Evolutionary conservation across 345 rosid genomes (phyloP).

Genomic region (Laguncularia racemosa): DNA sequence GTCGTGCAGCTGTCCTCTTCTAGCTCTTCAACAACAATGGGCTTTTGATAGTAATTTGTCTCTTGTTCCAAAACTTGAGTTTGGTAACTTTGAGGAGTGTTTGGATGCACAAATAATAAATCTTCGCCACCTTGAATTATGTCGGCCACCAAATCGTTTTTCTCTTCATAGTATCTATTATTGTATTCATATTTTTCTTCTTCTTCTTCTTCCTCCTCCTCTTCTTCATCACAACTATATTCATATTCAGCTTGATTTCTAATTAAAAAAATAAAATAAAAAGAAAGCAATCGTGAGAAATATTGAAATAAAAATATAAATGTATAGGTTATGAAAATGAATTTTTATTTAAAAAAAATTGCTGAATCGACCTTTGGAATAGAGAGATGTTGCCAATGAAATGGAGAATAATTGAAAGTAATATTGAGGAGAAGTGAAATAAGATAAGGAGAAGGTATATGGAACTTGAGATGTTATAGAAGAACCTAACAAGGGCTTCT

Average conservation of each 20-base stretch:
- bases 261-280: slow-evolving; percentile 4
- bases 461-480: slow-evolving; percentile 65
- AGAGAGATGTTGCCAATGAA: slow-evolving; percentile 61
- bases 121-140: slow-evolving; percentile 54
- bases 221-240: slow-evolving; percentile 45
- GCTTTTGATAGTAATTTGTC: slow-evolving; percentile 1
- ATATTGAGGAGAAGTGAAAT: slow-evolving; percentile 52
- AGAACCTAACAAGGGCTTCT: slow-evolving; percentile 66
- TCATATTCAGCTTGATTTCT: slow-evolving; percentile 59
- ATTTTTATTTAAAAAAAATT: not conserved
- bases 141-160: slow-evolving; percentile 54
- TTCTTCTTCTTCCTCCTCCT: slow-evolving; percentile 22
- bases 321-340: not conserved
- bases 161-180: slow-evolving; percentile 32
- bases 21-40: slow-evolving; percentile 34
- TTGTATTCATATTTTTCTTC: slow-evolving; percentile 2
- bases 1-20: slow-evolving; percentile 6
- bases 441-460: slow-evolving; percentile 60
- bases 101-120: slow-evolving; percentile 30
- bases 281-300: not conserved
- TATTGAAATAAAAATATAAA: not conserved
- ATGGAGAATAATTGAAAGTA: slow-evolving; percentile 47
- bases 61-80: not conserved
- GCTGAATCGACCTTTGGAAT: slow-evolving; percentile 36
- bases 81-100: not conserved